Evolutionary conservation across 1,139 yeast genomes (phyloP), one percentile per base, ranked within the genome.

Genomic region (Cylindricascospora bacillispora): DNA sequence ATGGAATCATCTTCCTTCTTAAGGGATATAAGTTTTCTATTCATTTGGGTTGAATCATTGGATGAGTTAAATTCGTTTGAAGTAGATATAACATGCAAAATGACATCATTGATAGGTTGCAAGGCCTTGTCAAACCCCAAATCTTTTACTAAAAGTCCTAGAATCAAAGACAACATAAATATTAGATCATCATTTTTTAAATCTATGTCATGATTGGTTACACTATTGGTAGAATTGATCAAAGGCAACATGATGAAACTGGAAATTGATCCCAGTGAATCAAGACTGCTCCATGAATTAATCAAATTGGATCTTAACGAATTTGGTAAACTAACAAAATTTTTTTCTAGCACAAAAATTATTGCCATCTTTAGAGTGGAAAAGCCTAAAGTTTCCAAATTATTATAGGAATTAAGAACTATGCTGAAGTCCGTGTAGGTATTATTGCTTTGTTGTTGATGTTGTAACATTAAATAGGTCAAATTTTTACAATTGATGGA

Each of bases 61-160:
- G n/a, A 14, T 16, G n/a, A 11, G 15, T 13, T 23, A 23, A 14
- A 19, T 19, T 19, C 11, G 10, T 21, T 12, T 23, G 16, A 13
- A 13, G 7, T 11, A 14, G 13, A 9, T 15, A 24, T n/a, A n/a
- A n/a, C n/a, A n/a, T n/a, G n/a, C n/a, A n/a, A n/a, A n/a, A n/a
- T n/a, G n/a, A n/a, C n/a, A n/a, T n/a, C n/a, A n/a, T n/a, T n/a
- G n/a, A n/a, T n/a, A n/a, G n/a, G n/a, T n/a, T n/a, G n/a, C 40
- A 78, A 56, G 15, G 75, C 63, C 1, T 65, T 54, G 45, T 81
- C 85, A 47, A 81, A 79, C 1, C 93, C 93, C 57, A 76, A 81
- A 52, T 80, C 93, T 43, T 73, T 76, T 22, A 77, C 67, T 38
- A 85, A 69, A 11, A 76, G 73, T 2, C 93, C 93, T 16, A 81